Percentiles rank a stretch among this genome's conserved stretches.
phyloP scores from a whole-genome alignment of 2,329 filamentous ascomycete genomes.

The Penicillium sp. region DNA sequence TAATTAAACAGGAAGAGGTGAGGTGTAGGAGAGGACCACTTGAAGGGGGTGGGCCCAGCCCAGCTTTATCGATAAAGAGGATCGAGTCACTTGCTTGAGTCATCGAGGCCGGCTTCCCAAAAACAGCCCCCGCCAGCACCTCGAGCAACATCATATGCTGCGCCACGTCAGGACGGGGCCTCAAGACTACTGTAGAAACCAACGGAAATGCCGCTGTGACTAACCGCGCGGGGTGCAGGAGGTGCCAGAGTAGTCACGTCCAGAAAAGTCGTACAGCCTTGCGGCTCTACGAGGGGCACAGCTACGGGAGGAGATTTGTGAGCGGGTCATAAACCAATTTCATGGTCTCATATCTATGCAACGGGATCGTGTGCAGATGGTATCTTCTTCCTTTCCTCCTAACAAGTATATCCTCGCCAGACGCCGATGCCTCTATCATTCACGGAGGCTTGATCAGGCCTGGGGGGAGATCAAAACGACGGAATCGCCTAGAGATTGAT shows the following conservation, averaged over 20 bases:
- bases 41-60: constrained; percentile 13
- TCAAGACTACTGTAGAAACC: constrained; percentile 3
- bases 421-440: constrained; percentile 21
- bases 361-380: constrained; percentile 18
- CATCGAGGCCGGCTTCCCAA: constrained; percentile 18
- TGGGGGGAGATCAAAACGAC: constrained; percentile 72
- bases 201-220: constrained; percentile 6
- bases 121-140: constrained; percentile 2
- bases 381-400: constrained; percentile 16
- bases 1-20: background rate
- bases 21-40: background rate
- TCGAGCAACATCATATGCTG: constrained; percentile 3
- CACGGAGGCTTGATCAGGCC: constrained; percentile 35
- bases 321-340: constrained; percentile 19
- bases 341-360: constrained; percentile 27
- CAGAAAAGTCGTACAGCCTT: constrained; percentile 1
- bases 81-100: constrained; percentile 29
- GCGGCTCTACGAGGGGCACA: constrained; percentile 10
- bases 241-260: background rate
- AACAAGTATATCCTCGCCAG: constrained; percentile 16
- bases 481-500: constrained; percentile 62
- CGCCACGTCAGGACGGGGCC: constrained; percentile 4
- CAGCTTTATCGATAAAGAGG: constrained; percentile 37
- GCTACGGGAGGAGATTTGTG: background rate
- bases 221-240: constrained; percentile 9